Conservation (phyloP, 257 asterid species). For the Anisodus acutangulus region DNA sequence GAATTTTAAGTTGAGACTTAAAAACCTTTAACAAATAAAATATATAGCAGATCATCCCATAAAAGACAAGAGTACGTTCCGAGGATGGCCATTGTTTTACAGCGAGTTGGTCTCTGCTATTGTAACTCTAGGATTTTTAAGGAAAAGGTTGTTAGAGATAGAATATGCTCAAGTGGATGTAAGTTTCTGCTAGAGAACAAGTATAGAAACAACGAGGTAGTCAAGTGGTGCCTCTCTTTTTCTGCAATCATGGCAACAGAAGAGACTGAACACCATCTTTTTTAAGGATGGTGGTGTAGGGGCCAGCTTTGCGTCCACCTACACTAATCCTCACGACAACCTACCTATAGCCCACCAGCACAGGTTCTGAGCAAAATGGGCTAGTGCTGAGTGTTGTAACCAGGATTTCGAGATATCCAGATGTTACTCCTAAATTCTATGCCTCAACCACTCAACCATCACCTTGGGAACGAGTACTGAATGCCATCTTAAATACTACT, state of each 20-base stretch:
- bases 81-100: neutral
- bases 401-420: neutral
- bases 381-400: neutral
- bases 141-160: neutral
- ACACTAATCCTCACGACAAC: neutral
- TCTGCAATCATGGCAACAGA: neutral
- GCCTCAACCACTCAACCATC: neutral
- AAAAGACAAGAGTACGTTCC: neutral
- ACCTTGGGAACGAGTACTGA: neutral
- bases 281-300: neutral
- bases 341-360: neutral
- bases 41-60: neutral
- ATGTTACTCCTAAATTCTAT: neutral
- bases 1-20: neutral
- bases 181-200: neutral
- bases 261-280: neutral
- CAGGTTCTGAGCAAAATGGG: neutral
- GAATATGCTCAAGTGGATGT: neutral
- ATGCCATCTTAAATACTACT: neutral
- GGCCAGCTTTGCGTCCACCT: neutral
- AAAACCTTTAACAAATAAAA: neutral
- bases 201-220: neutral
- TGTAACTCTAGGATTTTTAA: neutral
- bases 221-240: neutral
- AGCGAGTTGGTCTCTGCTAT: slow-evolving; percentile 18